These are phyloP conservation scores for Nicotiana sylvestris DNA, from an alignment of 257 asterid species.

Conservation along the genomic window DNA sequence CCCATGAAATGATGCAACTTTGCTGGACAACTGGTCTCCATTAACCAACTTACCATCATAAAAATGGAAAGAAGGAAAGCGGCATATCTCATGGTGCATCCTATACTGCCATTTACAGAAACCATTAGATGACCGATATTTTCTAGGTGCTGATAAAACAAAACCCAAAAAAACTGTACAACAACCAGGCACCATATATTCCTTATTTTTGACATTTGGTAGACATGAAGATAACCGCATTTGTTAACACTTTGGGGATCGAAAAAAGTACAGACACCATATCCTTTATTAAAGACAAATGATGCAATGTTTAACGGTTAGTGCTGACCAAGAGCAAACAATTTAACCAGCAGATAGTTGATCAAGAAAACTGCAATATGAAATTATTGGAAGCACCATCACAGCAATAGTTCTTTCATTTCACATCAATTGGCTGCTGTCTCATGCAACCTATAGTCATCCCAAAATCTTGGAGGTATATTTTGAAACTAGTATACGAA, in stretches of 20 bases:
- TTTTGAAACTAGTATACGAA: conserved; percentile 7
- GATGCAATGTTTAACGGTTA: not conserved
- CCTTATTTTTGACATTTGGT: not conserved
- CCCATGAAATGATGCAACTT: conserved; percentile 74
- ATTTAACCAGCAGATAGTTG: not conserved
- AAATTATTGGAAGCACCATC: not conserved
- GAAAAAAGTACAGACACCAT: not conserved
- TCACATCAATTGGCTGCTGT: not conserved
- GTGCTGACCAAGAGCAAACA: conserved; percentile 1
- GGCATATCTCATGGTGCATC: conserved; percentile 98
- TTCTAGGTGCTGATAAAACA: conserved; percentile 15
- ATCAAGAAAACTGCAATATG: conserved; percentile 3
- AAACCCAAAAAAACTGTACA: conserved; percentile 1
- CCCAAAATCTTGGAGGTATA: not conserved
- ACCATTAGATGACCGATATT: conserved; percentile 9
- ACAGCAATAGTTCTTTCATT: not conserved
- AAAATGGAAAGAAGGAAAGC: conserved; percentile 86
- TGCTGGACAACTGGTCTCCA: conserved; percentile 59
- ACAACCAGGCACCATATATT: not conserved
- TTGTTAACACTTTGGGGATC: not conserved
- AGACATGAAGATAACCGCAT: not conserved
- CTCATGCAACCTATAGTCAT: not conserved
- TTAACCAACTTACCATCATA: conserved; percentile 90
- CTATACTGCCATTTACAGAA: conserved; percentile 67
- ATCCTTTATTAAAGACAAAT: not conserved